Base-by-base conservation (phyloP, 768 basidiomycete species). In the Daedaleopsis nitida region DNA sequence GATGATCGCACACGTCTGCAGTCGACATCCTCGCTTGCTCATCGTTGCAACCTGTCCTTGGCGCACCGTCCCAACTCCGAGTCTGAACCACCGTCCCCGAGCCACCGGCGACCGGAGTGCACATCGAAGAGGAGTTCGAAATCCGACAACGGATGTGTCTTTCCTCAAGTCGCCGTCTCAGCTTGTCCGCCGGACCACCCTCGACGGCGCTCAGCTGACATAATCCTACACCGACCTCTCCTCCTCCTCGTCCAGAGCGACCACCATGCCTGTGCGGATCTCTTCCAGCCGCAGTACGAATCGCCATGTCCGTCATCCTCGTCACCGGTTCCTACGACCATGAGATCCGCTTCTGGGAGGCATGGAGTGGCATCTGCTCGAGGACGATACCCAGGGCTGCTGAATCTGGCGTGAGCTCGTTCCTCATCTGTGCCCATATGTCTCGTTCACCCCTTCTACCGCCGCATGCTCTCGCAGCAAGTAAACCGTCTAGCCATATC, bases 301-400 rank as follows among this genome's bases (percentile, higher is more conserved):
- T 70, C 59, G 75, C 75, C 64, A 92, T 98, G 87, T 94, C 93
- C 52, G 95, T 98, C 32, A 89, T 97, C 57, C 85, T 98, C 44
- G 95, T 97, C 43, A 98, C 96, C 21, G 96, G 96, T 45, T 97
- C 95, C 23, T 98, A 99, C 75, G 97, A 99, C 75, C 96, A 98
- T 71, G 96, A 98, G 74, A 97, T 98, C 60, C 86, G 97, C 38
- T 98, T 98, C 73, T 99, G 97, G 97, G 97, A 99, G 76, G 97
- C 97, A 17, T 98, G 97, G 96, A 95, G 92, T 73, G 97, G 97
- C 10, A 98, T 98, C 51, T 98, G 97, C 76, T 96, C 94, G 47
- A 82, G 95, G 39, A 98, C 96, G 32, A 96, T 98, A 68, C 82
- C 94, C 54, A 85, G 92, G 64, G 87, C 87, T 34, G 89, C 89